A percentile compares a stretch with the other conserved stretches of the same genome.
Conservation (phyloP, 2,329 filamentous ascomycete genomes). For the Cladorrhinum sp. region DNA sequence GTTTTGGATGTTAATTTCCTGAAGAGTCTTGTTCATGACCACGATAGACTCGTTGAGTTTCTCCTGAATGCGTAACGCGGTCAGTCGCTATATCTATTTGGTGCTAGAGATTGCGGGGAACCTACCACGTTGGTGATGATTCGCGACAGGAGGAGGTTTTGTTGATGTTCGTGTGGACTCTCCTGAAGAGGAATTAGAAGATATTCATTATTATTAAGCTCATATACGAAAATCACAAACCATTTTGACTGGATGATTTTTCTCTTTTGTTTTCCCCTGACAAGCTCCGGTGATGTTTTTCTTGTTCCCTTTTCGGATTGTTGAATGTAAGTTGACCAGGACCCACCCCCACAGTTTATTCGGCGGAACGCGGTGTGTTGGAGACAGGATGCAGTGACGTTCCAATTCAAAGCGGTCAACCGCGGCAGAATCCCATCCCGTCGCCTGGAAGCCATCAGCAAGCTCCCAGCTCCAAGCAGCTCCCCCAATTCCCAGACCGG, state of each 20-base stretch:
- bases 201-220: no score
- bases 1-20: constrained; percentile 98
- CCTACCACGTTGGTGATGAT: constrained; percentile 97
- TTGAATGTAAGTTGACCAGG: constrained; percentile 3
- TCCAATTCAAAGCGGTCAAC: constrained; percentile 32
- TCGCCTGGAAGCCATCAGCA: constrained; percentile 9
- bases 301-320: not conserved
- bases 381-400: not conserved
- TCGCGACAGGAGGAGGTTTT: constrained; percentile 85
- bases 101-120: constrained; percentile 20
- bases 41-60: constrained; percentile 94
- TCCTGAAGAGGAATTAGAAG: constrained; percentile 57
- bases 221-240: no score
- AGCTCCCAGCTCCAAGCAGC: not conserved
- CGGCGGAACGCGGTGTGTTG: not conserved
- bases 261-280: not conserved
- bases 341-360: constrained; percentile 13
- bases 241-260: constrained; percentile 11
- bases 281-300: not conserved
- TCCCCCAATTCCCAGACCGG: not conserved
- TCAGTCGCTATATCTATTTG: not conserved
- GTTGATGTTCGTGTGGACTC: constrained; percentile 95
- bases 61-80: constrained; percentile 56
- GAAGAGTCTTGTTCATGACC: constrained; percentile 84
- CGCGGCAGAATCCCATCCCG: constrained; percentile 33